phyloP scores from a whole-genome alignment of 306 rosid genomes.

The Cyclanthera cordifolia region DNA sequence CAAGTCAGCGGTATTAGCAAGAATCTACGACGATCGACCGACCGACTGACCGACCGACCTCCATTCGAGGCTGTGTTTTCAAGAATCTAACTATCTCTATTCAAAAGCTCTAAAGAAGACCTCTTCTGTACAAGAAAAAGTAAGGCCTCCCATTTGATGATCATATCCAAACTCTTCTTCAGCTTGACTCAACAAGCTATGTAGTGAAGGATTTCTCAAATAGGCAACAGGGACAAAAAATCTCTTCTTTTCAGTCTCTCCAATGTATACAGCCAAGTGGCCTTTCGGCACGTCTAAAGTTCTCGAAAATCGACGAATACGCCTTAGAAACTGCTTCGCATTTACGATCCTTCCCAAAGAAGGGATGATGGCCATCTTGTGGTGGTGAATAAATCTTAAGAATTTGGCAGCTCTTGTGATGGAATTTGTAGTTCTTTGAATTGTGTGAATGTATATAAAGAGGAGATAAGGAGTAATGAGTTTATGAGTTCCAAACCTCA shows the following conservation, averaged over 20 bases:
- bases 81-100: neutral
- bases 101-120: neutral
- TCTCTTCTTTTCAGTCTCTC: conserved; percentile 22
- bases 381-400: neutral
- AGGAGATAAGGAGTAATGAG: neutral
- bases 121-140: conserved; percentile 18
- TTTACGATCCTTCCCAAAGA: neutral
- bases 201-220: conserved; percentile 6
- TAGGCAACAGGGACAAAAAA: conserved; percentile 7
- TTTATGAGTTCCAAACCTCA: neutral
- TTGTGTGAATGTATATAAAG: conserved; percentile 3
- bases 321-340: neutral
- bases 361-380: conserved; percentile 4
- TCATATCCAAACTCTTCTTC: conserved; percentile 31
- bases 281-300: conserved; percentile 23
- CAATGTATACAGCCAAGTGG: conserved; percentile 28
- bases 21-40: neutral
- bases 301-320: neutral
- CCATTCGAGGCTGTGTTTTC: neutral
- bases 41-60: neutral
- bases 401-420: conserved; percentile 11
- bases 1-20: neutral
- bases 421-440: conserved; percentile 7
- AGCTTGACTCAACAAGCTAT: conserved; percentile 13
- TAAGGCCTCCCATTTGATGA: conserved; percentile 32